Evolutionary conservation across 1,284 basidiomycete species (phyloP), one percentile per base, ranked within the genome.

Genomic region (Cryptococcus hybrid): DNA sequence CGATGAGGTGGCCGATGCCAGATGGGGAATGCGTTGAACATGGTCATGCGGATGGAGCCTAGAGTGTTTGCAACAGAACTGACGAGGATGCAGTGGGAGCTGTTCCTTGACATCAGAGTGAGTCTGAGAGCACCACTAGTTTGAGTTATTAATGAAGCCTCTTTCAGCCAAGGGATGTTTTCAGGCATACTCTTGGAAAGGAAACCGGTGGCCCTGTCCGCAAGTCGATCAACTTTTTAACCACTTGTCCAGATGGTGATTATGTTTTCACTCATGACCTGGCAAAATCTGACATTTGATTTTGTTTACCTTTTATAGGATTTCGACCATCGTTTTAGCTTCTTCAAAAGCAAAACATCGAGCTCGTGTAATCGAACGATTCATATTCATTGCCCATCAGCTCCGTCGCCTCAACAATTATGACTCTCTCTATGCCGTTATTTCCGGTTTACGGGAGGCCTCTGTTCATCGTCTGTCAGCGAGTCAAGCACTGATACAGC

Each of bases 371-470:
- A 77, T 73, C 58, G 77, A 78, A 54, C 62, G 65, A 7, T 76
- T 79, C 56, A 68, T 75, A 44, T 53, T 62, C 34, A 70, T 78
- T 34, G 64, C 70, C 3, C 70, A 73, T 44, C 72, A 77, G 43
- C 69, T 79, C 0, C 76, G 76, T 12, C 68, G 68, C n/a, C 51
- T 77, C 39, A 74, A 75, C 65, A 78, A 79, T 60, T 79, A 79
- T 61, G 74, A 76, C 49, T 68, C 71, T 6, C 65, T 77, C 0
- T 74, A 73, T 52, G 75, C 77, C 9, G 60, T 78, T 44, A 70
- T 77, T 8, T 69, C 76, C 3, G 77, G 77, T 4, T 58, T 79
- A 55, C 59, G 63, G 11, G 76, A 78, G 52, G 70, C 74, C n/a
- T 72, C 71, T 0, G 61, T 79, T 24, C 69, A 71, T 52, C 71